Evolutionary conservation across 768 basidiomycete species (phyloP), one percentile per base, ranked within the genome.

Genomic region (Lactarius evosmus): DNA sequence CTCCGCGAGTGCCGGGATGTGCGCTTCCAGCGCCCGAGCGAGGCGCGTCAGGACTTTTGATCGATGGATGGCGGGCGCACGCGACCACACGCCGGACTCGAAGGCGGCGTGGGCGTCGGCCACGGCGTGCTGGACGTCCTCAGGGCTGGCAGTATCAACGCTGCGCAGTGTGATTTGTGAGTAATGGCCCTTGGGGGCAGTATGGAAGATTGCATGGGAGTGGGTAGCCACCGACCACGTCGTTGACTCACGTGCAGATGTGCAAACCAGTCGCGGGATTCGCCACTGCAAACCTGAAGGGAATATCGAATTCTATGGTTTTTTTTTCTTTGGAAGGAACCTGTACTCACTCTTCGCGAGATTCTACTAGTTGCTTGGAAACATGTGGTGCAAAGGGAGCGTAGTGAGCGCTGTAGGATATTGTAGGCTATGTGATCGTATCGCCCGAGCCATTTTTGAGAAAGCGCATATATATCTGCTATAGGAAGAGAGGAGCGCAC

Each of bases 51-150:
- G 79, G 19, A 88, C 81, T 63, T 78, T 80, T 7, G 91, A 86
- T 50, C 92, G 88, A 38, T 82, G 72, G 0, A 84, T 70, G 2
- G 79, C 73, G 6, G 89, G 74, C 4, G 85, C 75, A 69, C 76
- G 82, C 12, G 91, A 90, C 92, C 92, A 93, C 40, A 81, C 72
- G 2, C 91, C 91, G 1, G 85, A 83, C 46, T 82, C 74, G 71
- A 87, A 93, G 4, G 75, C 78, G 5, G 75, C 71, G 55, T 92
- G 82, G 0, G 89, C 88, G 33, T 75, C 75, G 56, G 71, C 61
- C 0, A 93, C 83, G 0, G 85, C 78, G 7, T 72, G 65, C 22
- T 78, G 72, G 7, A 90, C 85, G 59, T 84, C 81, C 7, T 79
- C 72, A 3, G 77, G 69, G 0, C 83, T 82, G 1, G 88, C 77